phyloP scores from a whole-genome alignment of 148 eudicot genomes.

The Fagopyrum homotropicum region DNA sequence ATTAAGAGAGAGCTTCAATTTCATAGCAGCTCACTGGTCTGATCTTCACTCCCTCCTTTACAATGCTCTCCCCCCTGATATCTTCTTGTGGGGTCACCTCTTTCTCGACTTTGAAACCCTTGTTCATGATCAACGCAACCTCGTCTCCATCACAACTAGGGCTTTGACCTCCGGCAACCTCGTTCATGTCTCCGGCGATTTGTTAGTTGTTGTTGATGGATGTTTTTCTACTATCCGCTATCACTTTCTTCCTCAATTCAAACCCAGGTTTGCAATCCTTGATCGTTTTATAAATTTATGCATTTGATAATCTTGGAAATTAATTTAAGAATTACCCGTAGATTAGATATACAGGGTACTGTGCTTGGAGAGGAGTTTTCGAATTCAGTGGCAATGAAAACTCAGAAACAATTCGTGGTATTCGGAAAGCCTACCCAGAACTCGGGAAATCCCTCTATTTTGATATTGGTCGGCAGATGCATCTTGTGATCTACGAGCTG shows the following conservation, averaged over 20 bases:
- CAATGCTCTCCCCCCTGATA: conserved; percentile 34
- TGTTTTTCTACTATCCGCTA: conserved; percentile 64
- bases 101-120: conserved; percentile 37
- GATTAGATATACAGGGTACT: conserved; percentile 48
- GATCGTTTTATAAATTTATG: background rate
- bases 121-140: conserved; percentile 28
- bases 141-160: conserved; percentile 41
- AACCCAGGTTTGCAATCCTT: conserved; percentile 42
- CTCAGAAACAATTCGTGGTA: conserved; percentile 35
- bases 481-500: conserved; percentile 61
- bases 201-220: conserved; percentile 88
- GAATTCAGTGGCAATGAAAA: conserved; percentile 46
- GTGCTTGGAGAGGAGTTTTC: conserved; percentile 92
- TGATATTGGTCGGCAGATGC: conserved; percentile 44
- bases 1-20: conserved; percentile 41
- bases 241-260: conserved; percentile 48
- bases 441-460: conserved; percentile 72
- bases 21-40: conserved; percentile 74
- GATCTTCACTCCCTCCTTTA: conserved; percentile 66
- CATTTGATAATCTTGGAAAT: too few relatives aligned
- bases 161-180: conserved; percentile 38
- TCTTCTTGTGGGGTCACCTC: conserved; percentile 56
- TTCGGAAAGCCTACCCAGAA: conserved; percentile 53
- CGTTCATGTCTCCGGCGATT: conserved; percentile 40
- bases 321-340: too few relatives aligned